Percentiles rank a stretch among this genome's conserved stretches.
phyloP scores from a whole-genome alignment of 345 rosid genomes.

The Alliaria petiolata region DNA sequence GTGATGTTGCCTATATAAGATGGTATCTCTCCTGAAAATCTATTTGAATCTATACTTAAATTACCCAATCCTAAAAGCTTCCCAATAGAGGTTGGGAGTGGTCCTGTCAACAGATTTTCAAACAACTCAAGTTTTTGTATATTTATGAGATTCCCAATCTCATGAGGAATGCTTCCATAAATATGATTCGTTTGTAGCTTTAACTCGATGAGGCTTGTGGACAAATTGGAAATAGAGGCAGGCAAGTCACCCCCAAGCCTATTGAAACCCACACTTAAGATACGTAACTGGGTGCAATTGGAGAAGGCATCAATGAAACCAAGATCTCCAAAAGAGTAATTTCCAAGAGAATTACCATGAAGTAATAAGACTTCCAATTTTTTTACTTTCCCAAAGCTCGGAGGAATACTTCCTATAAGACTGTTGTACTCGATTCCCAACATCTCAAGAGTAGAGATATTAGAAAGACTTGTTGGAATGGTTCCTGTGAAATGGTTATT shows the following conservation, averaged over 20 bases:
- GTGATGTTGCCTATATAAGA: conserved; percentile 16
- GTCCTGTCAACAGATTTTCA: background rate
- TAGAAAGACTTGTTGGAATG: conserved; percentile 16
- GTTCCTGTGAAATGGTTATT: background rate
- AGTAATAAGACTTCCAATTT: background rate
- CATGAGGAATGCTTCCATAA: conserved; percentile 9
- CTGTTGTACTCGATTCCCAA: background rate
- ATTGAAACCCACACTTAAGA: background rate
- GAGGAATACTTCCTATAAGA: conserved; percentile 7
- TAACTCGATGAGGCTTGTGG: background rate
- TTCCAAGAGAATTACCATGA: conserved; percentile 2
- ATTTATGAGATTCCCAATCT: conserved; percentile 6
- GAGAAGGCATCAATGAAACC: conserved; percentile 2
- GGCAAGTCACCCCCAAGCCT: conserved; percentile 18
- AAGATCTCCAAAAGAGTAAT: conserved; percentile 6
- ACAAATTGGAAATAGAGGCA: background rate
- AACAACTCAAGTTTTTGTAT: background rate
- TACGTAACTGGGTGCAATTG: background rate
- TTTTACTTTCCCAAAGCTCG: background rate
- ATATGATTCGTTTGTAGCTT: background rate
- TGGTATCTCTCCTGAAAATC: conserved; percentile 18
- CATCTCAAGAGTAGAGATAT: conserved; percentile 10
- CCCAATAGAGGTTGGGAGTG: conserved; percentile 8
- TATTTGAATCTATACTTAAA: background rate
- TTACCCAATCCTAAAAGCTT: background rate